Conservation (phyloP, 2,329 filamentous ascomycete species). For the Trichophyton verrucosum region DNA sequence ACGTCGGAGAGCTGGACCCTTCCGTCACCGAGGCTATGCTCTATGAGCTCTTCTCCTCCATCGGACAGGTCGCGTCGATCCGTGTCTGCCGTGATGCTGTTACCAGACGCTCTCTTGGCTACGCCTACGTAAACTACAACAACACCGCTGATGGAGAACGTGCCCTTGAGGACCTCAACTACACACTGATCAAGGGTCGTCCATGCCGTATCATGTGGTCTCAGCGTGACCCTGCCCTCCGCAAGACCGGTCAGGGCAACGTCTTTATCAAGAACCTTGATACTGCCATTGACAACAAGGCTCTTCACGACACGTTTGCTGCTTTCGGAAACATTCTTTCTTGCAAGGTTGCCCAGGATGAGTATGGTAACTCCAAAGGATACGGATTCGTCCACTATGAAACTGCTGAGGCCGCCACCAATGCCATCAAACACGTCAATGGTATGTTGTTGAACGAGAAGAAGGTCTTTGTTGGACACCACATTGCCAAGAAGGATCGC, state of each 20-base stretch:
- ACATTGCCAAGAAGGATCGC: slow-evolving; percentile 99
- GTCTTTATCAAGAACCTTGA: slow-evolving; percentile 99
- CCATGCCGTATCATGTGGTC: slow-evolving; percentile 99
- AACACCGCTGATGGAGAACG: slow-evolving; percentile 92
- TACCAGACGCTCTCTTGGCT: slow-evolving; percentile 94
- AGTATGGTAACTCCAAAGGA: slow-evolving; percentile 91
- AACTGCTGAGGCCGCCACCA: slow-evolving; percentile 90
- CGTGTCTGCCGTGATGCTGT: slow-evolving; percentile 99
- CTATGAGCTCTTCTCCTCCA: slow-evolving; percentile 99
- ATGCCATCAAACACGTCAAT: slow-evolving; percentile 99
- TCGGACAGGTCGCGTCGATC: slow-evolving; percentile 96
- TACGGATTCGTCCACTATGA: slow-evolving; percentile 99
- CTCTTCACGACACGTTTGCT: slow-evolving; percentile 96
- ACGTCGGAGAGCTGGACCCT: slow-evolving; percentile 95
- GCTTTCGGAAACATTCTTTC: slow-evolving; percentile 98
- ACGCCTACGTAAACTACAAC: slow-evolving; percentile 99
- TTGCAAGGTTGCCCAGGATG: slow-evolving; percentile 98
- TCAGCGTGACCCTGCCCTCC: slow-evolving; percentile 94
- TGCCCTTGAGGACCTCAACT: slow-evolving; percentile 97
- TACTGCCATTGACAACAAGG: slow-evolving; percentile 98
- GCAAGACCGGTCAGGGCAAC: slow-evolving; percentile 98
- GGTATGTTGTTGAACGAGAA: slow-evolving; percentile 99
- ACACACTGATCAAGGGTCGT: slow-evolving; percentile 96
- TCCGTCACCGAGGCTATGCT: slow-evolving; percentile 99
- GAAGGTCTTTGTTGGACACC: slow-evolving; percentile 98